A percentile compares a stretch with the other conserved stretches of the same genome.
Evolutionary conservation across 2,329 filamentous ascomycete genomes (phyloP).

Genomic region (Sporothrix dimorphospora): DNA sequence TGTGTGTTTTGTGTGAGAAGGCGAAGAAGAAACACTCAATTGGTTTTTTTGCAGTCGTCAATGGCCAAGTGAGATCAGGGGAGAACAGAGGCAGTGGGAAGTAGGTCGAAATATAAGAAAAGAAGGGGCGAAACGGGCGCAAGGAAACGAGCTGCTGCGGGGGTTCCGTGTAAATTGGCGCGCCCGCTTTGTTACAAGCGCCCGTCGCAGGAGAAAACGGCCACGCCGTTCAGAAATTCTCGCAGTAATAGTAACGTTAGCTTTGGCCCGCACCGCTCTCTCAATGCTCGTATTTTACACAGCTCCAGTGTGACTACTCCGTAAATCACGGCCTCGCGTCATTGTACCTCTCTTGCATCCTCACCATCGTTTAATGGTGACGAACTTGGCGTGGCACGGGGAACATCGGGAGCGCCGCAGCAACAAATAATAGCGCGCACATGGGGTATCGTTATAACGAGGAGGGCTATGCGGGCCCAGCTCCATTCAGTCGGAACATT

Average conservation of each 20-base stretch:
- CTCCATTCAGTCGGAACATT: not conserved
- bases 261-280: constrained; percentile 9
- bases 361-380: not conserved
- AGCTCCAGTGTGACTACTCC: not conserved
- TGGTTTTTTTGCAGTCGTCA: not conserved
- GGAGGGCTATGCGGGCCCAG: not conserved
- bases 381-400: not conserved
- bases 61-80: not conserved
- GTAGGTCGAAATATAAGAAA: not conserved
- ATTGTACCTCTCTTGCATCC: not conserved
- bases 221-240: constrained; percentile 18
- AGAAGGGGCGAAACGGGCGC: constrained; percentile 4
- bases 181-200: constrained; percentile 15
- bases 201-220: not conserved
- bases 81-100: not conserved
- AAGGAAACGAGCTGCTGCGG: constrained; percentile 18
- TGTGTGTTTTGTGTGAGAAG: not conserved
- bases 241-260: constrained; percentile 18
- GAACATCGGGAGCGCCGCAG: not conserved
- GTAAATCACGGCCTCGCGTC: not conserved
- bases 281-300: not conserved
- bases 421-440: no score
- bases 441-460: constrained; percentile 10
- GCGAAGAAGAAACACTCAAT: not conserved
- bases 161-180: constrained; percentile 13